Base-by-base conservation (phyloP, 768 basidiomycete species). In the Auricularia sp. region DNA sequence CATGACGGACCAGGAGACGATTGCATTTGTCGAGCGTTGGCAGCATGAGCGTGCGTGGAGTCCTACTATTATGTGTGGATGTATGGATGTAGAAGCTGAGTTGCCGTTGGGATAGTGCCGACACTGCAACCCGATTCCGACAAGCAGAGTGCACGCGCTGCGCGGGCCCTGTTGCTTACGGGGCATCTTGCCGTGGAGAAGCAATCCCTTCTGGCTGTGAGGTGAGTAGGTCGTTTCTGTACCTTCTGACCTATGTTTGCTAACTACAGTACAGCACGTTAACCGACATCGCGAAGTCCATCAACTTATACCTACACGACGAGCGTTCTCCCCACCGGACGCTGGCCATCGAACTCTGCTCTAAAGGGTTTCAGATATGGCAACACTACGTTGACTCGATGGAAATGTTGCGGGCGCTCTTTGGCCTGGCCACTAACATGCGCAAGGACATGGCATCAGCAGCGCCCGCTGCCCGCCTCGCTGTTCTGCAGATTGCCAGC, bases 311-410 rank as follows among this genome's bases (percentile, higher is more conserved):
- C 70, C 79, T 99, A 12, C 82, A 91, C 63, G 87, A 91, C 65
- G 86, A 88, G 61, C 77, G 80, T 6, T 85, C 86, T 0, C 78
- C 78, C 1, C 83, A 90, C 72, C 79, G 87, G 6, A 78, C 84
- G 3, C 78, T 94, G 12, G 93, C 91, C 0, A 87, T 97, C 67
- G 96, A 98, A 70, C 79, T 98, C 10, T 93, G 91, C 69, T 87
- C 90, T 1, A 86, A 90, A 56, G 96, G 96, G 0, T 98, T 98
- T 72, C 83, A 88, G 56, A 85, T 95, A 61, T 98, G 95, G 94
- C 93, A 97, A 71, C 86, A 93, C 68, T 93, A 94, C 68, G 81
- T 94, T 65, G 94, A 98, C 68, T 85, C 93, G 0, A 89, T 93
- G 79, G 87, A 88, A 65, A 86, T 97, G 63, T 77, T 98, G 18